Conservation (phyloP, 225 moss, liverwort and hornwort genomes). For the Physcomitrium patens region DNA sequence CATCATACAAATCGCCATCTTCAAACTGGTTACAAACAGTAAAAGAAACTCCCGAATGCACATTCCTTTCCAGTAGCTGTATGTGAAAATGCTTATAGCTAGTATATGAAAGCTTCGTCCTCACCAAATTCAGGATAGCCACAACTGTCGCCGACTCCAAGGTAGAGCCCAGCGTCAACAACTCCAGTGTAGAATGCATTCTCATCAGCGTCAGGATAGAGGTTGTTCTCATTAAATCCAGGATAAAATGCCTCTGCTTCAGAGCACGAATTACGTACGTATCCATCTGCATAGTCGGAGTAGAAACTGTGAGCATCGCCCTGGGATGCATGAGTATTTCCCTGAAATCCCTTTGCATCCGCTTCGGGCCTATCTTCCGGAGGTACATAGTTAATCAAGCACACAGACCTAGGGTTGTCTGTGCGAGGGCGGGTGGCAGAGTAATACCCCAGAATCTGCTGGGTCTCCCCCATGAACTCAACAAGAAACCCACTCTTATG, state of each 20-base stretch:
- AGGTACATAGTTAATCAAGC: constrained; percentile 34
- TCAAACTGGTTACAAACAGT: constrained; percentile 16
- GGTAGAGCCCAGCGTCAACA: constrained; percentile 9
- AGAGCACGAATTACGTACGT: constrained; percentile 1
- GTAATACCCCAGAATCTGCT: constrained; percentile 52
- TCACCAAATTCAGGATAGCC: constrained; percentile 35
- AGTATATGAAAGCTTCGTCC: constrained; percentile 26
- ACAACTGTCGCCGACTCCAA: constrained; percentile 23
- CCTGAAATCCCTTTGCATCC: not conserved
- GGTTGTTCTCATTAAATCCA: not conserved
- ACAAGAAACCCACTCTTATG: constrained; percentile 37
- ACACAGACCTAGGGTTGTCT: constrained; percentile 38
- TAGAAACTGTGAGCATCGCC: constrained; percentile 17
- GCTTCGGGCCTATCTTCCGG: constrained; percentile 16
- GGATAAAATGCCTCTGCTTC: constrained; percentile 8
- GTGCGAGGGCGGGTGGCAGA: constrained; percentile 41
- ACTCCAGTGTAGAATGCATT: constrained; percentile 12
- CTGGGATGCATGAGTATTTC: not conserved
- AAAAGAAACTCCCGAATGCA: not conserved
- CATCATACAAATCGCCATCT: constrained; percentile 9
- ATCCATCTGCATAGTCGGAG: not conserved
- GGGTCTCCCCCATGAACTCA: constrained; percentile 31
- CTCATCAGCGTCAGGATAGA: constrained; percentile 25
- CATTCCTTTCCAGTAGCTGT: not conserved
- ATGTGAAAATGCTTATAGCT: not conserved